phyloP scores from a whole-genome alignment of 345 rosid species.

The Psidium guajava region DNA sequence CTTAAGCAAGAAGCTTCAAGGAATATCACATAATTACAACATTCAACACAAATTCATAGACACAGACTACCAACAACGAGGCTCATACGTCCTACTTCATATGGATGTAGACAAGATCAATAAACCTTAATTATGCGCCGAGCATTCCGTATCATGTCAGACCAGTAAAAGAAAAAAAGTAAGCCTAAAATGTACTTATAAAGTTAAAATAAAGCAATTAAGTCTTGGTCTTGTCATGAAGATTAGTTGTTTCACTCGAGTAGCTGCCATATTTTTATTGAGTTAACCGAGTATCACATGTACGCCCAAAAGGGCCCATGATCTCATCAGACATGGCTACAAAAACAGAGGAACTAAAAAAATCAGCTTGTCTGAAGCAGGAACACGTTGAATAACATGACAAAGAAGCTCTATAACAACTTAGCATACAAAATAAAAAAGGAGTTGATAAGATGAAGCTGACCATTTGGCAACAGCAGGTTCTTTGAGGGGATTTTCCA shows the following conservation, averaged over 20 bases:
- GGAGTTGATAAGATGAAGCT: conserved; percentile 6
- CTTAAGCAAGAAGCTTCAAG: not conserved
- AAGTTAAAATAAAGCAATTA: not conserved
- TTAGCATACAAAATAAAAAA: not conserved
- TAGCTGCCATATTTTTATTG: not conserved
- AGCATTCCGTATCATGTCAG: not conserved
- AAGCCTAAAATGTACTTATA: not conserved
- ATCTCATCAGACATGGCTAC: not conserved
- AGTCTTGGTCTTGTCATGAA: not conserved
- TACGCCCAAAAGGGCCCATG: not conserved
- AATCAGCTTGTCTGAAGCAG: not conserved
- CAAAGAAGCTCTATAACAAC: not conserved
- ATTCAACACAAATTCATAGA: not conserved
- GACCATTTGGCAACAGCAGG: conserved; percentile 22
- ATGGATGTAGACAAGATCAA: not conserved
- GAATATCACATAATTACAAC: not conserved
- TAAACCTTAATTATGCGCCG: not conserved
- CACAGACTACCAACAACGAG: not conserved
- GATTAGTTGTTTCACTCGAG: not conserved
- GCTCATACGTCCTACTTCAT: not conserved
- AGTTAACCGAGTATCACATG: not conserved
- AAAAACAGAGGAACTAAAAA: not conserved
- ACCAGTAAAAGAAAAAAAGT: not conserved
- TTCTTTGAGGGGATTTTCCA: conserved; percentile 54
- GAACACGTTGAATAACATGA: not conserved